These are phyloP conservation scores for Blastomyces parvus DNA, from an alignment of 2,329 filamentous ascomycete genomes.

Conservation along the genomic window DNA sequence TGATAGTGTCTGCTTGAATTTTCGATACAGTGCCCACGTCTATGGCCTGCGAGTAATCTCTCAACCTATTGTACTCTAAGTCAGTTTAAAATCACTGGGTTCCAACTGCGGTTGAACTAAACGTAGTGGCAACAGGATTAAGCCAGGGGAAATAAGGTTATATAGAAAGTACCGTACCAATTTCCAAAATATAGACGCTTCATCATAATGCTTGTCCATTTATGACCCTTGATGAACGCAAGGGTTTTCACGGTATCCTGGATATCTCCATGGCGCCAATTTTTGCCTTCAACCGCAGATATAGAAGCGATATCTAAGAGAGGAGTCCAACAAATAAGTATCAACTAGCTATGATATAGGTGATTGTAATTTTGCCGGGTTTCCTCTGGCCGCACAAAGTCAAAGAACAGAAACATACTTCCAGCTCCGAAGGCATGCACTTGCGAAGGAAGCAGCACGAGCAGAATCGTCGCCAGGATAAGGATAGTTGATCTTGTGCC, in stretches of 20 bases:
- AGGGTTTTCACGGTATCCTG: slow-evolving; percentile 73
- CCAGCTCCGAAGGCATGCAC: slow-evolving; percentile 39
- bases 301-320: slow-evolving; percentile 40
- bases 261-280: slow-evolving; percentile 55
- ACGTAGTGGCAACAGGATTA: background rate
- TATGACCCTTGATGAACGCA: slow-evolving; percentile 68
- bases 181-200: slow-evolving; percentile 78
- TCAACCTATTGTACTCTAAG: slow-evolving; percentile 34
- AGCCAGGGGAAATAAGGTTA: background rate
- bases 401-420: slow-evolving; percentile 26
- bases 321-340: background rate
- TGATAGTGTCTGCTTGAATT: slow-evolving; percentile 67
- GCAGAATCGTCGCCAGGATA: slow-evolving; percentile 26
- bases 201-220: slow-evolving; percentile 72
- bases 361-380: background rate
- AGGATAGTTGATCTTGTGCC: slow-evolving; percentile 27
- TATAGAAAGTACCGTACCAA: slow-evolving; percentile 40
- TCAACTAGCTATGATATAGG: background rate
- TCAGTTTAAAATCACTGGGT: background rate
- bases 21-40: slow-evolving; percentile 72
- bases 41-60: slow-evolving; percentile 76
- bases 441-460: slow-evolving; percentile 30
- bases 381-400: background rate
- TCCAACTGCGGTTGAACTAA: background rate
- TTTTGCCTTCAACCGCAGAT: slow-evolving; percentile 42